Evolutionary conservation across 345 rosid species (phyloP).

Genomic region (Rhodamnia argentea): DNA sequence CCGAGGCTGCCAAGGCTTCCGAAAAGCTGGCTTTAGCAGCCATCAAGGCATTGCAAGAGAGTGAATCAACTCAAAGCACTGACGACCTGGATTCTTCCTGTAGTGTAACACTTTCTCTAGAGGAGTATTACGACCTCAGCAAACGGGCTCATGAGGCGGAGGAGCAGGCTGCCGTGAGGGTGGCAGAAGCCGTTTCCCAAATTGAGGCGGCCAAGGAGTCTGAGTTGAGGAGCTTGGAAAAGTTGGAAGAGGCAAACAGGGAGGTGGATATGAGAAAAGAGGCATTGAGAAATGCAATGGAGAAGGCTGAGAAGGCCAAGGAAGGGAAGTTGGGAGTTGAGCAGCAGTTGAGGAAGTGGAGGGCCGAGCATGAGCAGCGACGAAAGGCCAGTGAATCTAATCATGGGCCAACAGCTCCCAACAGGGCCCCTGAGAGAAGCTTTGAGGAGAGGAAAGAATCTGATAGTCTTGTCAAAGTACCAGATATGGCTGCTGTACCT

Average conservation of each 20-base stretch:
- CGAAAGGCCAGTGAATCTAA: constrained; percentile 42
- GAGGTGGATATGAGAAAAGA: constrained; percentile 51
- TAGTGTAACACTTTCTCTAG: constrained; percentile 62
- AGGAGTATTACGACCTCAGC: constrained; percentile 86
- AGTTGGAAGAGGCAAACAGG: constrained; percentile 49
- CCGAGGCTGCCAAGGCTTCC: constrained; percentile 81
- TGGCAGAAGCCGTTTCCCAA: constrained; percentile 59
- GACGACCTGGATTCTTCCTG: constrained; percentile 30
- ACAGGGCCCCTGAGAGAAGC: constrained; percentile 21
- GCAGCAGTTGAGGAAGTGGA: constrained; percentile 81
- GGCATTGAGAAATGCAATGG: constrained; percentile 48
- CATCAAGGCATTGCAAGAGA: constrained; percentile 79
- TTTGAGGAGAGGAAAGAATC: constrained; percentile 28
- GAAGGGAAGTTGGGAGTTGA: constrained; percentile 79
- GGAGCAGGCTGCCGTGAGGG: constrained; percentile 59
- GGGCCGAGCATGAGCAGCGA: constrained; percentile 59
- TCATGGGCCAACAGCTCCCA: constrained; percentile 13
- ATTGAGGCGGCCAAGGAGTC: constrained; percentile 68
- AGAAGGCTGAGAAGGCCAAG: constrained; percentile 76
- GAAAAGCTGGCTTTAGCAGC: constrained; percentile 79
- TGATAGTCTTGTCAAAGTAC: background rate
- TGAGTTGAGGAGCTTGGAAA: constrained; percentile 38
- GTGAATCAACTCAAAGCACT: constrained; percentile 41
- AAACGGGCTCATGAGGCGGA: constrained; percentile 73
- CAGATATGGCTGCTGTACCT: constrained; percentile 2